Percentiles rank a stretch among this genome's conserved stretches.
These are phyloP conservation scores for Trichoderma gracile DNA, from an alignment of 2,329 filamentous ascomycete species.

Conservation along the genomic window DNA sequence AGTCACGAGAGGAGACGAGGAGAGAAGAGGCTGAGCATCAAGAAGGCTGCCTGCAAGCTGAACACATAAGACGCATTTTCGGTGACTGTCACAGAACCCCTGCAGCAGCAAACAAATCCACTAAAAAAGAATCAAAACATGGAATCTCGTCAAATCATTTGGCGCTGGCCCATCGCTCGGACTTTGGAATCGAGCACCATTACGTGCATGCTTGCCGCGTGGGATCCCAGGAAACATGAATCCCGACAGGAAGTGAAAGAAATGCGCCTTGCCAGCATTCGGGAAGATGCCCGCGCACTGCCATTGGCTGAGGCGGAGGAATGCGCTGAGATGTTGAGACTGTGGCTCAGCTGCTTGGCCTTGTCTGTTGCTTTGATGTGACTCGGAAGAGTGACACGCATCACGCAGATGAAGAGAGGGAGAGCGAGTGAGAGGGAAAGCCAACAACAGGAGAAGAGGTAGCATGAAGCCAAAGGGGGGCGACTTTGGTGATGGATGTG, in stretches of 20 bases:
- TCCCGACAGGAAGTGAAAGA: not conserved
- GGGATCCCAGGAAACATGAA: not conserved
- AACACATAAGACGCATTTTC: not conserved
- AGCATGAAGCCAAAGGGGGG: not conserved
- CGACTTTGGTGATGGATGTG: too few relatives aligned
- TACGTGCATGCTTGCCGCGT: conserved; percentile 9
- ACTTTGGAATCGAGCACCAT: not conserved
- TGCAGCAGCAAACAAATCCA: not conserved
- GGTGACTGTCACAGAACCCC: not conserved
- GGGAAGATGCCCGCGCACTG: not conserved
- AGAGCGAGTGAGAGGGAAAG: too few relatives aligned
- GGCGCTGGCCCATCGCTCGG: not conserved
- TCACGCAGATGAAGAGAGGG: too few relatives aligned
- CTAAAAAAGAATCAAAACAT: not conserved
- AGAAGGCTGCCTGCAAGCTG: too few relatives aligned
- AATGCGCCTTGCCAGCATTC: not conserved
- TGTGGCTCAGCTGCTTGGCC: not conserved
- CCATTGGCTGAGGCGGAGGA: not conserved
- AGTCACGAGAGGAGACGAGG: not conserved
- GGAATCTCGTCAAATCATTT: not conserved
- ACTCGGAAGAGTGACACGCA: too few relatives aligned
- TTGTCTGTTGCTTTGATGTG: too few relatives aligned
- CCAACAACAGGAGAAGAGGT: too few relatives aligned
- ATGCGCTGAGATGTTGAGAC: not conserved
- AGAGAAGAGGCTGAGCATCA: not conserved